phyloP scores from a whole-genome alignment of 2,329 filamentous ascomycete genomes.

The Botryotinia calthae region DNA sequence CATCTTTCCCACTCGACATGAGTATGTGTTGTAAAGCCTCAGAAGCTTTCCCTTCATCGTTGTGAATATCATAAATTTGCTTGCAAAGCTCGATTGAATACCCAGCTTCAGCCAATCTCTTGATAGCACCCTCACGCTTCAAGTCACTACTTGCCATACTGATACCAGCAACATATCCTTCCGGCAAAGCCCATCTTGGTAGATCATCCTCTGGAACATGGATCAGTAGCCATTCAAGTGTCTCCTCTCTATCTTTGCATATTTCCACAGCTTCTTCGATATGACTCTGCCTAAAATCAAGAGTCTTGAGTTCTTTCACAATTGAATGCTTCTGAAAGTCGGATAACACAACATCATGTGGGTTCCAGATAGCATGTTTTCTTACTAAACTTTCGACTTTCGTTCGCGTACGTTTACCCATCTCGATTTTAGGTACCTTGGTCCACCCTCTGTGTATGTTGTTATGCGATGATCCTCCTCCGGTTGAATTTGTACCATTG shows the following conservation, averaged over 20 bases:
- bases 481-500: conserved; percentile 32
- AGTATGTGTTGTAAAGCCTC: conserved; percentile 74
- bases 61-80: conserved; percentile 67
- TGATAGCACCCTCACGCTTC: conserved; percentile 76
- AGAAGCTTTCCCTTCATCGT: conserved; percentile 73
- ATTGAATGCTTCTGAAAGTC: conserved; percentile 56
- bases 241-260: conserved; percentile 89
- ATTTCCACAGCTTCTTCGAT: conserved; percentile 81
- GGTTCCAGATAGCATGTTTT: conserved; percentile 81
- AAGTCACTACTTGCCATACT: conserved; percentile 81
- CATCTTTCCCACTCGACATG: conserved; percentile 47
- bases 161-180: conserved; percentile 87
- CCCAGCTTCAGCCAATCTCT: conserved; percentile 75
- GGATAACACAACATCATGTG: conserved; percentile 66
- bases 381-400: conserved; percentile 79
- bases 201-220: conserved; percentile 96
- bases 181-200: conserved; percentile 87
- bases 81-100: conserved; percentile 84
- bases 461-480: conserved; percentile 38
- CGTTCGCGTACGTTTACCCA: conserved; percentile 76
- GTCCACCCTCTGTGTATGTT: conserved; percentile 70
- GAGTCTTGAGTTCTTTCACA: conserved; percentile 68
- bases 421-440: conserved; percentile 84
- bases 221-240: conserved; percentile 92
- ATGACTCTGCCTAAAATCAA: conserved; percentile 87